Percentiles rank a stretch among this genome's conserved stretches.
Conservation (phyloP, 1,139 yeast species). For the Citeromyces hawaiiensis region DNA sequence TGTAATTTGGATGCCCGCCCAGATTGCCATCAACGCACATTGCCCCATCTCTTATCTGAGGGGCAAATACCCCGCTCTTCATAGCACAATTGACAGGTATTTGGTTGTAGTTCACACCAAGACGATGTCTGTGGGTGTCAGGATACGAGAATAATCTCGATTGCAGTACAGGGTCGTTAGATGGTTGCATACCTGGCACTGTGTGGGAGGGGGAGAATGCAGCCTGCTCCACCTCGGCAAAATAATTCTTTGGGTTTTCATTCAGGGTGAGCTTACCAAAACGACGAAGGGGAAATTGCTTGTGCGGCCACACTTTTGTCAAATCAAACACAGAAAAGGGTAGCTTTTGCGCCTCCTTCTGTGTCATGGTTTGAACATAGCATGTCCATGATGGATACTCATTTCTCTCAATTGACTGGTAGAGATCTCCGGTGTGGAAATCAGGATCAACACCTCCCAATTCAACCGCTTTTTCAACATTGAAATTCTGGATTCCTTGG, state of each 20-base stretch:
- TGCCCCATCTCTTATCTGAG: conserved; percentile 68
- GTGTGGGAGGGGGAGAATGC: conserved; percentile 79
- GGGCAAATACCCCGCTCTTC: conserved; percentile 39
- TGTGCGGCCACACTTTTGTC: conserved; percentile 75
- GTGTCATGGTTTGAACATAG: conserved; percentile 63
- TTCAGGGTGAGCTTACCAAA: conserved; percentile 60
- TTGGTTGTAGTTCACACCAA: conserved; percentile 60
- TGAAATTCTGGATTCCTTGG: conserved; percentile 47
- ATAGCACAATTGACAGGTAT: conserved; percentile 64
- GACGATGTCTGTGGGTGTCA: conserved; percentile 65
- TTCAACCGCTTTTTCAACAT: conserved; percentile 41
- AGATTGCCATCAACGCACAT: conserved; percentile 78
- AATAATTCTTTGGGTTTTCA: conserved; percentile 65
- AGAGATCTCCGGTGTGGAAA: conserved; percentile 43
- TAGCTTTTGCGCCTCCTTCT: conserved; percentile 48
- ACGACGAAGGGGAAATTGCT: conserved; percentile 60
- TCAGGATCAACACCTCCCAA: conserved; percentile 53
- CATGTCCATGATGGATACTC: conserved; percentile 53
- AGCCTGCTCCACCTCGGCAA: conserved; percentile 74
- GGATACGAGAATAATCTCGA: conserved; percentile 76
- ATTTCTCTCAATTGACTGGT: conserved; percentile 42
- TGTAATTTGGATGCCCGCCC: conserved; percentile 75
- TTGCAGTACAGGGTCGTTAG: conserved; percentile 82
- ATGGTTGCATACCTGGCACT: conserved; percentile 74
- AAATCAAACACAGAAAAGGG: conserved; percentile 53